A percentile compares a stretch with the other conserved stretches of the same genome.
phyloP scores from a whole-genome alignment of 1,284 basidiomycete genomes.

The Sporisorium iseilematis-ciliati region DNA sequence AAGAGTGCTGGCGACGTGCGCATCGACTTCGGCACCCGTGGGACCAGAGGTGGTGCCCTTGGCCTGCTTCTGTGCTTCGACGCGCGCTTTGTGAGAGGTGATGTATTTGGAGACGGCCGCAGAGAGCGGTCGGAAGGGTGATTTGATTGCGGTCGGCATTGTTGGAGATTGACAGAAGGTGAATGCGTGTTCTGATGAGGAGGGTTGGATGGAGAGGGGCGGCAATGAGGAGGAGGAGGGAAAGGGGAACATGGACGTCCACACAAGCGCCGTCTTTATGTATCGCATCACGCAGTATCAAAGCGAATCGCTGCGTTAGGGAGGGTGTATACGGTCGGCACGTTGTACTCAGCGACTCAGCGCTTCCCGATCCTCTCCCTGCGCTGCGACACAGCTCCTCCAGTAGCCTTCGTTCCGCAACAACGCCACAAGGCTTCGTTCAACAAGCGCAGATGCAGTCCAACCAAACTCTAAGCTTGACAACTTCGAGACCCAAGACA shows the following conservation, averaged over 20 bases:
- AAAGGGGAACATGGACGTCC: not conserved
- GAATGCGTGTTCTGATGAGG: not conserved
- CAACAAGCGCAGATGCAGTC: too few relatives aligned
- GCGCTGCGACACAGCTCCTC: too few relatives aligned
- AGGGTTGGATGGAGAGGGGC: not conserved
- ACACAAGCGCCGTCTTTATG: not conserved
- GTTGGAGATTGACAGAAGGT: not conserved
- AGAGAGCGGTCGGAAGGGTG: slow-evolving; percentile 17
- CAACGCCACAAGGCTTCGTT: too few relatives aligned
- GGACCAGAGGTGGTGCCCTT: slow-evolving; percentile 32
- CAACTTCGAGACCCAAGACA: too few relatives aligned
- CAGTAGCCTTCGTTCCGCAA: too few relatives aligned
- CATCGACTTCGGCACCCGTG: slow-evolving; percentile 42
- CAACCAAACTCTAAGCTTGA: too few relatives aligned
- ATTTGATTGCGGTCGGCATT: slow-evolving; percentile 25
- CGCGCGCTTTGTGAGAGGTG: slow-evolving; percentile 20
- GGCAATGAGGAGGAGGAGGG: not conserved
- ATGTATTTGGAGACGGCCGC: slow-evolving; percentile 33
- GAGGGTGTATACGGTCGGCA: not conserved
- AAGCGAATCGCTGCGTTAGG: not conserved
- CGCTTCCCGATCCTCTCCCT: too few relatives aligned
- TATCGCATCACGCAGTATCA: not conserved
- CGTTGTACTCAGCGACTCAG: too few relatives aligned
- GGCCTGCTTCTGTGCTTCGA: slow-evolving; percentile 29
- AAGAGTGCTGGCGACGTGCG: slow-evolving; percentile 39